These are phyloP conservation scores for Botryotinia narcissicola DNA, from an alignment of 2,329 filamentous ascomycete genomes.

Conservation along the genomic window DNA sequence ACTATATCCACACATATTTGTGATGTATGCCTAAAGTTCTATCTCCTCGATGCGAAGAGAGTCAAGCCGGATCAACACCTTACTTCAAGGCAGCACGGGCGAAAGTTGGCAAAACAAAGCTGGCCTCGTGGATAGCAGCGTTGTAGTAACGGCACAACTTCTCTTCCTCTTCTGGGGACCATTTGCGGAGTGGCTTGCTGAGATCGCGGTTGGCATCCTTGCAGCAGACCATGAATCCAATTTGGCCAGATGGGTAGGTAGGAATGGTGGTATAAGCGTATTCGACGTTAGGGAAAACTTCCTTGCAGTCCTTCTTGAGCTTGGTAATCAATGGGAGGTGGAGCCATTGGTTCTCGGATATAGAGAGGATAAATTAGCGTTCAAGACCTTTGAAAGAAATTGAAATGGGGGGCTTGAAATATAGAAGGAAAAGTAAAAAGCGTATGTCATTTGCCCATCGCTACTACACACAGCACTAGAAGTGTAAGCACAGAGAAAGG, in stretches of 20 bases:
- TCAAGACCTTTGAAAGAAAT: constrained; percentile 20
- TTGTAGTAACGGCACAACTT: constrained; percentile 97
- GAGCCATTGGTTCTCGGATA: constrained; percentile 99
- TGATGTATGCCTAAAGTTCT: not conserved
- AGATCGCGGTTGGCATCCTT: constrained; percentile 86
- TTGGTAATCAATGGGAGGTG: constrained; percentile 90
- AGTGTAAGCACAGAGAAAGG: constrained; percentile 43
- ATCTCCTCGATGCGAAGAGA: not conserved
- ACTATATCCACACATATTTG: not conserved
- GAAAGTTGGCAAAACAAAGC: constrained; percentile 91
- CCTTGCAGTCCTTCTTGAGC: constrained; percentile 94
- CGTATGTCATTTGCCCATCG: constrained; percentile 15
- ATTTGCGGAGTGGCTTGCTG: constrained; percentile 77
- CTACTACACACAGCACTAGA: constrained; percentile 47
- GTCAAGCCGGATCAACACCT: constrained; percentile 1
- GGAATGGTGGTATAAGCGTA: constrained; percentile 99
- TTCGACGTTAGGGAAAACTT: constrained; percentile 96
- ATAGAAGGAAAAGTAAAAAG: constrained; percentile 11
- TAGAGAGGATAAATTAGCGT: constrained; percentile 21
- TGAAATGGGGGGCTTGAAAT: not conserved
- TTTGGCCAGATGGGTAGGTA: constrained; percentile 97
- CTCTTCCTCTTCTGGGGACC: constrained; percentile 85
- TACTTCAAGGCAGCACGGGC: constrained; percentile 73
- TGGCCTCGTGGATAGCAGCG: constrained; percentile 90
- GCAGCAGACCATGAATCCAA: constrained; percentile 99